These are phyloP conservation scores for Penicillium cinerascens DNA, from an alignment of 495 filamentous ascomycete genomes.

Conservation along the genomic window DNA sequence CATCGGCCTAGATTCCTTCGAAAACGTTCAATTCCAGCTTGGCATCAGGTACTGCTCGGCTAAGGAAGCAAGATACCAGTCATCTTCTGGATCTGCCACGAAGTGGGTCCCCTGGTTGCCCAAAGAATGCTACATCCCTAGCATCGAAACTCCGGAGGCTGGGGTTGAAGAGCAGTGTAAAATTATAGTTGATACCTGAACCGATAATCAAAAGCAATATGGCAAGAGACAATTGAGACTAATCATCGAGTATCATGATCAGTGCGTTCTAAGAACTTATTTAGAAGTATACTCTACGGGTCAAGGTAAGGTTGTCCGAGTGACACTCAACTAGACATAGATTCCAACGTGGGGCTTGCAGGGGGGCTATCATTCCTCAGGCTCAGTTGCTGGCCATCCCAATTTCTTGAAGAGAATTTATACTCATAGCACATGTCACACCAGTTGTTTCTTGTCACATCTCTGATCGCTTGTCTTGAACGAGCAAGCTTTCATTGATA, in stretches of 20 bases:
- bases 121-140: slow-evolving; percentile 5
- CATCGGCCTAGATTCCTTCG: neutral
- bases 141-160: neutral
- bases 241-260: neutral
- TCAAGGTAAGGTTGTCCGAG: neutral
- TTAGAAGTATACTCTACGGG: neutral
- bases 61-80: neutral
- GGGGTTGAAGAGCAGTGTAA: neutral
- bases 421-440: neutral
- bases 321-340: neutral
- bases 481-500: neutral
- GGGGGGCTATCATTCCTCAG: slow-evolving; percentile 4
- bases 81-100: neutral
- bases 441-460: neutral
- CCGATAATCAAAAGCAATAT: neutral
- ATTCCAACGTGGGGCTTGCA: neutral
- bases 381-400: neutral
- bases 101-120: neutral
- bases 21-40: neutral
- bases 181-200: neutral
- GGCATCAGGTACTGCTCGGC: neutral
- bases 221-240: neutral
- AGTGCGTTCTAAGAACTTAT: neutral
- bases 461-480: neutral
- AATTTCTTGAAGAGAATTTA: neutral